phyloP scores from a whole-genome alignment of 306 rosid genomes.

The Citrullus amarus region DNA sequence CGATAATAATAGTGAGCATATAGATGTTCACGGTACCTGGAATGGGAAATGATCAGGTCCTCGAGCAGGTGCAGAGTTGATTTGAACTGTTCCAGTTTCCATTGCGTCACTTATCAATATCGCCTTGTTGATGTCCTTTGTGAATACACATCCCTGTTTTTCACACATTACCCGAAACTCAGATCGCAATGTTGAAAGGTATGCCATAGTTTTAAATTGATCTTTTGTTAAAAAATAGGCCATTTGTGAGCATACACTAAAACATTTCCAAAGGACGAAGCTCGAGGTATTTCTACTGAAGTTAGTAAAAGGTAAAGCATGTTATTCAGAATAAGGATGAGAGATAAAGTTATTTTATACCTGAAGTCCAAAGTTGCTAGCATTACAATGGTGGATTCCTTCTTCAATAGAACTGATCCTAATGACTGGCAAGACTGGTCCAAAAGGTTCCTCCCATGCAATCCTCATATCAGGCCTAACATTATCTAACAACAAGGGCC shows the following conservation, averaged over 20 bases:
- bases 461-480: constrained; percentile 98
- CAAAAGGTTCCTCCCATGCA: constrained; percentile 99
- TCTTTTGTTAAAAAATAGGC: not conserved
- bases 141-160: constrained; percentile 81
- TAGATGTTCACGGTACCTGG: constrained; percentile 37
- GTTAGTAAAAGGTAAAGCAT: not conserved
- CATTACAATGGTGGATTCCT: constrained; percentile 98
- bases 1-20: not conserved
- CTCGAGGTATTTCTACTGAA: not conserved
- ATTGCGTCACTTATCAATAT: constrained; percentile 86
- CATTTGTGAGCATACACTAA: no score
- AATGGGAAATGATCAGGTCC: constrained; percentile 99
- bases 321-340: not conserved
- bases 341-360: constrained; percentile 14
- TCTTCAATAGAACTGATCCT: constrained; percentile 79
- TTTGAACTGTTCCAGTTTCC: constrained; percentile 97
- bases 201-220: not conserved
- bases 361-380: constrained; percentile 98
- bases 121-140: constrained; percentile 90
- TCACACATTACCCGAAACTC: constrained; percentile 1
- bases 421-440: constrained; percentile 82
- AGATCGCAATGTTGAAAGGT: not conserved
- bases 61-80: constrained; percentile 95
- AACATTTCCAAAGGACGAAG: not conserved
- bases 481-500: constrained; percentile 83